These are phyloP conservation scores for Aspergillus avenaceus DNA, from an alignment of 495 filamentous ascomycete genomes.

Conservation along the genomic window DNA sequence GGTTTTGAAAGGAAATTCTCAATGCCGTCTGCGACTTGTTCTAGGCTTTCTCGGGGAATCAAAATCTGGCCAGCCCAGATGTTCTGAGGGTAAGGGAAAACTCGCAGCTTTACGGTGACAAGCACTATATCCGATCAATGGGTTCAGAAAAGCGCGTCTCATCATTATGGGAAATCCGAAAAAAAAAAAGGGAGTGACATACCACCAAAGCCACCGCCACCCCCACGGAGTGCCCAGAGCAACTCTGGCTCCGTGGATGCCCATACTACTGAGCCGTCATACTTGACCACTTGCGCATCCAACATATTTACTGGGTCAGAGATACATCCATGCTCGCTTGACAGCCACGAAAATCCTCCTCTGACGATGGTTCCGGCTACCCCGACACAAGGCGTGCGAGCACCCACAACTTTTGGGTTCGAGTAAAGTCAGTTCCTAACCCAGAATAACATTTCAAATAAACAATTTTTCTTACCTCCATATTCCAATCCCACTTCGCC, in stretches of 20 bases:
- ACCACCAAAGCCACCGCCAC: constrained; percentile 43
- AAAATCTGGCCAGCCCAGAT: constrained; percentile 16
- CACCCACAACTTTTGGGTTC: constrained; percentile 9
- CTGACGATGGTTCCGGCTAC: constrained; percentile 11
- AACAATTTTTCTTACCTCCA: constrained; percentile 2
- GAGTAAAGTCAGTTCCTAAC: neutral
- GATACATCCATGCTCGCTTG: constrained; percentile 9
- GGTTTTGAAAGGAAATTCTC: constrained; percentile 1
- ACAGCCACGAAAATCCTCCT: constrained; percentile 12
- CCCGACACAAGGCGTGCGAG: constrained; percentile 10
- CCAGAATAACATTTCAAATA: neutral
- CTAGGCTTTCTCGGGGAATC: constrained; percentile 8
- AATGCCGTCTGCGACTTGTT: constrained; percentile 4
- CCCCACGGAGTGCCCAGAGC: constrained; percentile 42
- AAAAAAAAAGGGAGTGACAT: neutral
- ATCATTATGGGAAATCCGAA: too few species aligned
- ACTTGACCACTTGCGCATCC: constrained; percentile 16
- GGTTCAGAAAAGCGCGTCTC: neutral
- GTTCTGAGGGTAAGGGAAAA: constrained; percentile 9
- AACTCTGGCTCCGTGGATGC: constrained; percentile 29
- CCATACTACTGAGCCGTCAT: constrained; percentile 15
- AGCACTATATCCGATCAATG: neutral
- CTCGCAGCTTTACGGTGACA: constrained; percentile 3
- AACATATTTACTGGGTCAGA: constrained; percentile 13
- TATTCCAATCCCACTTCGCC: constrained; percentile 3